A percentile compares a stretch with the other conserved stretches of the same genome.
phyloP scores from a whole-genome alignment of 345 rosid species.

The Erysimum cheiranthoides region DNA sequence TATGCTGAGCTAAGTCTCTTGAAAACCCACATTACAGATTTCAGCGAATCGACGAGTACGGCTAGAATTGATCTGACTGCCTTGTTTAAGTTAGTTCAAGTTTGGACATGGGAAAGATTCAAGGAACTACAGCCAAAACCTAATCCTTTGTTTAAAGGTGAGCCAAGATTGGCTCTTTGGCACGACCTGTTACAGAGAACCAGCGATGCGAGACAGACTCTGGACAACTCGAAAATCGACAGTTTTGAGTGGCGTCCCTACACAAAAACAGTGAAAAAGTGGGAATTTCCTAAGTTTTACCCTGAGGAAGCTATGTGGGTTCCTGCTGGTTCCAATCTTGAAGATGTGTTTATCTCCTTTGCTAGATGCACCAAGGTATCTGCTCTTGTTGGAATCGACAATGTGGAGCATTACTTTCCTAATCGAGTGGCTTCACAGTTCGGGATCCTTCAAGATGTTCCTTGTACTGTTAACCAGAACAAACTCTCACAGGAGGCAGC shows the following conservation, averaged over 20 bases:
- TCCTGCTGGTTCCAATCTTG: slow-evolving; percentile 10
- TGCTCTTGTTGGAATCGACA: slow-evolving; percentile 50
- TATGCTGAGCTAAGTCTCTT: slow-evolving; percentile 50
- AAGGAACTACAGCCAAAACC: slow-evolving; percentile 40
- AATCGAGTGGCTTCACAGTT: slow-evolving; percentile 67
- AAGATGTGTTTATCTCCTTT: slow-evolving; percentile 46
- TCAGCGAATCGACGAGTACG: neutral
- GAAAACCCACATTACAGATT: slow-evolving; percentile 27
- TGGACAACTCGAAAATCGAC: slow-evolving; percentile 37
- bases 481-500: slow-evolving; percentile 23
- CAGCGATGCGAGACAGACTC: slow-evolving; percentile 22
- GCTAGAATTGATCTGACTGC: slow-evolving; percentile 22
- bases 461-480: slow-evolving; percentile 20
- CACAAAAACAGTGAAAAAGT: slow-evolving; percentile 25
- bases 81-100: slow-evolving; percentile 51
- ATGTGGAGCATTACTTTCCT: slow-evolving; percentile 53
- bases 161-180: slow-evolving; percentile 53
- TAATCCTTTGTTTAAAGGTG: slow-evolving; percentile 24
- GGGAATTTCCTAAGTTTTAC: slow-evolving; percentile 44
- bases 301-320: slow-evolving; percentile 39
- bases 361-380: slow-evolving; percentile 46
- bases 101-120: slow-evolving; percentile 68
- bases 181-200: neutral
- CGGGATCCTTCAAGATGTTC: slow-evolving; percentile 67
- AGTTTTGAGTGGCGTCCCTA: slow-evolving; percentile 62